Conservation (phyloP, 768 basidiomycete genomes). For the Termitomyces sp. region DNA sequence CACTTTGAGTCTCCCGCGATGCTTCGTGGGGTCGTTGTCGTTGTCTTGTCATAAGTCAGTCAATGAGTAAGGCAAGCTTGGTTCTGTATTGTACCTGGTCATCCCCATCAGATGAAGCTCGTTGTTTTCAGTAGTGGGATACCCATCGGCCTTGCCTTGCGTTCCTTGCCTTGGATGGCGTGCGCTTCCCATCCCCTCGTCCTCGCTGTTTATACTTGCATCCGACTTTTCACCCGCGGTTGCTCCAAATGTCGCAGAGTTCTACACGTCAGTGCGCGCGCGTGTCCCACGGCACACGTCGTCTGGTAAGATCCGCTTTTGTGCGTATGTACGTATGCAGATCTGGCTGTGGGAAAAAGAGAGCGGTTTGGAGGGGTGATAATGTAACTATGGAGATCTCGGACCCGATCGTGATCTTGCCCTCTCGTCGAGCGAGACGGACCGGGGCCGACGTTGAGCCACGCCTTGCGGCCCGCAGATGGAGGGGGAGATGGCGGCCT, state of each 20-base stretch:
- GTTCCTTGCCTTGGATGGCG: too few relatives aligned
- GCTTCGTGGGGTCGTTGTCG: too few relatives aligned
- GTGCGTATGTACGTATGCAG: background rate
- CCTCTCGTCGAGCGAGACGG: background rate
- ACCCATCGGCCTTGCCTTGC: background rate
- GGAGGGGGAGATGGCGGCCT: too few relatives aligned
- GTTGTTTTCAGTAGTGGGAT: too few relatives aligned
- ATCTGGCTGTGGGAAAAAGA: background rate
- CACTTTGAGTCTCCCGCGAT: too few relatives aligned
- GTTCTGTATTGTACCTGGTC: too few relatives aligned
- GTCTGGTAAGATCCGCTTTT: background rate
- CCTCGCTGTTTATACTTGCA: background rate
- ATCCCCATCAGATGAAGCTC: too few relatives aligned
- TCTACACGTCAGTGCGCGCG: background rate
- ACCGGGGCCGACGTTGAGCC: background rate
- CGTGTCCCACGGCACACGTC: background rate
- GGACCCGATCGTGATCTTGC: background rate
- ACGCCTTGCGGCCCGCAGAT: too few relatives aligned
- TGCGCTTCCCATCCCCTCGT: too few relatives aligned
- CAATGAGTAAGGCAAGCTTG: too few relatives aligned
- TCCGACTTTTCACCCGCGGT: background rate
- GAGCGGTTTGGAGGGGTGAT: background rate
- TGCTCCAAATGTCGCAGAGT: background rate
- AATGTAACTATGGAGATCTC: background rate
- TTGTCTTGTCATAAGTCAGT: too few relatives aligned